phyloP scores from a whole-genome alignment of 768 basidiomycete species.

The Cubamyces sp. region DNA sequence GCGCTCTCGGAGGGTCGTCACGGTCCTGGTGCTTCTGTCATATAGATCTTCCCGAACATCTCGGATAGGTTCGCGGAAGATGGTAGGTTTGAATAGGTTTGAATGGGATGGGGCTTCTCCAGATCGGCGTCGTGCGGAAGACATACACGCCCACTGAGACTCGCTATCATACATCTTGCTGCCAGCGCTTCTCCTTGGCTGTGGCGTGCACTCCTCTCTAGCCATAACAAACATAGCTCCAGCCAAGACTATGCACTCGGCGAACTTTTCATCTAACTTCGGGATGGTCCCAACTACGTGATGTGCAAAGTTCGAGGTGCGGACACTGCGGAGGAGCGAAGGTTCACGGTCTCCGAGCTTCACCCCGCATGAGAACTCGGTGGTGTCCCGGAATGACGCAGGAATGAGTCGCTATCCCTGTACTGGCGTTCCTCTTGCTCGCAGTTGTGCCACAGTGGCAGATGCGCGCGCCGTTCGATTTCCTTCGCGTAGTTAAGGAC shows the following conservation, averaged over 20 bases:
- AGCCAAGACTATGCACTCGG: too few species aligned
- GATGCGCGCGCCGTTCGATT: not conserved
- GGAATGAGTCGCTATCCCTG: not conserved
- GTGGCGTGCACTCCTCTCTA: too few species aligned
- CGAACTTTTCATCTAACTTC: too few species aligned
- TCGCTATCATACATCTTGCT: too few species aligned
- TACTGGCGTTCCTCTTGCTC: not conserved
- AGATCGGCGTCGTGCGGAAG: constrained; percentile 8
- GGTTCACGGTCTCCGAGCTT: not conserved
- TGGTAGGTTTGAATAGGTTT: not conserved
- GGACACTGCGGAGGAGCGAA: not conserved
- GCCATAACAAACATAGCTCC: too few species aligned
- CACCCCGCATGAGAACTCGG: constrained; percentile 1
- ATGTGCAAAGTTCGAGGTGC: too few species aligned
- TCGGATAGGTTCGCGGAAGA: constrained; percentile 7
- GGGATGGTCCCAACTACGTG: too few species aligned
- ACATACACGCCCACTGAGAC: not conserved
- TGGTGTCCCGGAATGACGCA: constrained; percentile 14
- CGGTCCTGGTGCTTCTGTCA: not conserved
- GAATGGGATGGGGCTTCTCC: not conserved
- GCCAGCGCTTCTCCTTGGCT: too few species aligned
- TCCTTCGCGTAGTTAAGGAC: not conserved
- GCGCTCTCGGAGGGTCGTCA: constrained; percentile 1
- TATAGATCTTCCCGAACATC: constrained; percentile 8
- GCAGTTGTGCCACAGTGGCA: not conserved